Base-by-base conservation (phyloP, 495 filamentous ascomycete species). In the Thermothielavioides terrestris region DNA sequence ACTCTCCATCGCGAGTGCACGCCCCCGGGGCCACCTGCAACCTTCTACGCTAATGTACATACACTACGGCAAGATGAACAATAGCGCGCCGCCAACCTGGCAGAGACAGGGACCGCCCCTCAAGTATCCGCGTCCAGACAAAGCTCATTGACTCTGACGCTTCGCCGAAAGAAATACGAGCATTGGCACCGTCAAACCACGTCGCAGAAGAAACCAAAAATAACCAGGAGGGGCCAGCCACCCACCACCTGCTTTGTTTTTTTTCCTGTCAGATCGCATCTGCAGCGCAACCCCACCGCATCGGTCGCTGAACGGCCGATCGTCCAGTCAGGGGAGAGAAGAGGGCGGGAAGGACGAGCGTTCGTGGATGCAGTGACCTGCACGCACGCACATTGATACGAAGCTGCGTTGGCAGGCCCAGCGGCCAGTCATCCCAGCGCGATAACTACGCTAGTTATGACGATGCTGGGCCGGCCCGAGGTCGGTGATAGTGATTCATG, bases 81-180 rank as follows among this genome's bases (percentile, higher is more conserved):
- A 46, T 46, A 46, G 42, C 30, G 42, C 22, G 17, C 23, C 37
- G 34, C n/a, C 27, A 37, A n/a, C 31, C 34, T 46, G 31, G 23
- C 21, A n/a, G 18, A 22, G 32, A 37, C n/a, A 42, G 8, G n/a
- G n/a, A n/a, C n/a, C n/a, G n/a, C n/a, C n/a, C n/a, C n/a, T n/a
- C n/a, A n/a, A n/a, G n/a, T n/a, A n/a, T n/a, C n/a, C n/a, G n/a
- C n/a, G n/a, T n/a, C n/a, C n/a, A n/a, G n/a, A n/a, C n/a, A n/a
- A n/a, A n/a, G n/a, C n/a, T n/a, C n/a, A n/a, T n/a, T n/a, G n/a
- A n/a, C n/a, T n/a, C n/a, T n/a, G n/a, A n/a, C n/a, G n/a, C n/a
- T n/a, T n/a, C n/a, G n/a, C n/a, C n/a, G n/a, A 11, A 25, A 31
- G 35, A 14, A 42, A 49, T 42, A 42, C 46, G 46, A 49, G 46